Base-by-base conservation (phyloP, 2,329 filamentous ascomycete species). In the Paraphaeosphaeria sporulosa region DNA sequence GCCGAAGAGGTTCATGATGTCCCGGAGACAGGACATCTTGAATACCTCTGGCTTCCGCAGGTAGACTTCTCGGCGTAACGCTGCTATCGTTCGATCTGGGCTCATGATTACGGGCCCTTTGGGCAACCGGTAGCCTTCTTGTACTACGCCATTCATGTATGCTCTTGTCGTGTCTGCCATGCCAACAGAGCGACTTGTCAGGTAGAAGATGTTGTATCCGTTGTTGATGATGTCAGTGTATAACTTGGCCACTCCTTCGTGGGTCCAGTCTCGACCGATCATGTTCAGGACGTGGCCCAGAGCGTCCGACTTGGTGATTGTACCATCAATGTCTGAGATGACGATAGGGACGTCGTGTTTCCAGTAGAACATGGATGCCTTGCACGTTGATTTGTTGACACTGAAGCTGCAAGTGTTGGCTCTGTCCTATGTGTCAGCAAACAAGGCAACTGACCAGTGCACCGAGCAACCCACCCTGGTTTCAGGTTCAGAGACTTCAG, bases 191-290 rank as follows among this genome's bases (percentile, higher is more conserved):
- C 95, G 89, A 75, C 92, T 96, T 0, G 95, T 99, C 48, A 99
- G 85, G 76, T 99, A 99, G 86, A 99, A 93, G 74, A 99, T 96
- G 77, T 99, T 98, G 84, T 98, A 99, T 7, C 95, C 95, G 72
- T 99, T 99, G 70, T 90, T 89, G 0, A 89, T 89, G 68, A 99
- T 99, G 69, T 99, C 96, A 51, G 91, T 95, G 79, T 98, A 99
- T 9, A 99, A 85, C 80, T 99, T 99, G 23, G 95, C 96, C 25
- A 99, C 94, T 40, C 95, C 95, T 17, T 93, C 87, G 76, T 99
- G 95, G 3, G 95, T 99, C 95, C 95, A 99, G 78, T 99, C 95
- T 50, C 95, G 90, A 44, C 95, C 95, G 66, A 99, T 94, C 88
- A 95, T 95, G 81, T 94, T 98, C 56, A 98, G 80, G 46, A 99